These are phyloP conservation scores for Ogataea haglerorum DNA, from an alignment of 805 yeast genomes.

Conservation along the genomic window DNA sequence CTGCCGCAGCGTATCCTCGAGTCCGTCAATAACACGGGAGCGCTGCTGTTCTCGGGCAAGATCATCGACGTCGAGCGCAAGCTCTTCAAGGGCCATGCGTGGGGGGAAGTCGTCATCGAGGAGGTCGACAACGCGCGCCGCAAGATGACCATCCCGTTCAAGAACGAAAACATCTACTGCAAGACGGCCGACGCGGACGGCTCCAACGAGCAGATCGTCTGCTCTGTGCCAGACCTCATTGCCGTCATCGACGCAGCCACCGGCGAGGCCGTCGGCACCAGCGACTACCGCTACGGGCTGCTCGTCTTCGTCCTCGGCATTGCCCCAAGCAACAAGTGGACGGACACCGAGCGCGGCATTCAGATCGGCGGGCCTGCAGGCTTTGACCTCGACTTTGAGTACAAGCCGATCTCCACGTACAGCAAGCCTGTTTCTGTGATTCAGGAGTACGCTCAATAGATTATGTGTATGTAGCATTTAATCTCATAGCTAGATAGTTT, in stretches of 20 bases:
- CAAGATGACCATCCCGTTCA: slow-evolving; percentile 41
- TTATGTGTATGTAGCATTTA: slow-evolving; percentile 19
- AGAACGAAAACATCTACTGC: slow-evolving; percentile 44
- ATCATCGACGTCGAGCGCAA: slow-evolving; percentile 41
- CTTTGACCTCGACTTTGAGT: slow-evolving; percentile 34
- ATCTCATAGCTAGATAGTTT: slow-evolving; percentile 22
- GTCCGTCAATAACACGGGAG: slow-evolving; percentile 35
- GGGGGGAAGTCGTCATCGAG: slow-evolving; percentile 40
- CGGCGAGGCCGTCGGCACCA: slow-evolving; percentile 47
- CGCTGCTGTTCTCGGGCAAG: slow-evolving; percentile 38
- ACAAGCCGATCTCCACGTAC: slow-evolving; percentile 37
- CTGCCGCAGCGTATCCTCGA: slow-evolving; percentile 37
- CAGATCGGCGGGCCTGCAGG: slow-evolving; percentile 42
- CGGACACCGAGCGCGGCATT: slow-evolving; percentile 35
- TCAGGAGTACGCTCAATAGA: slow-evolving; percentile 31
- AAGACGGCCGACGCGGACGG: slow-evolving; percentile 22
- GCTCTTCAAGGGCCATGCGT: slow-evolving; percentile 41
- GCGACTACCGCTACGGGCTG: slow-evolving; percentile 45
- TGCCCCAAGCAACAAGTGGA: slow-evolving; percentile 38
- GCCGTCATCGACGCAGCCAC: slow-evolving; percentile 40
- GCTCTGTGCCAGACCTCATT: slow-evolving; percentile 46
- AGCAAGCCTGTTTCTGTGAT: slow-evolving; percentile 38
- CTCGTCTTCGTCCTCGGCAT: slow-evolving; percentile 41
- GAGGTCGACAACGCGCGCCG: slow-evolving; percentile 15
- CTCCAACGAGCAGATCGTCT: slow-evolving; percentile 29